Percentiles rank a stretch among this genome's conserved stretches.
Evolutionary conservation across 805 yeast genomes (phyloP).

Genomic region (Candida pseudofarinosa): DNA sequence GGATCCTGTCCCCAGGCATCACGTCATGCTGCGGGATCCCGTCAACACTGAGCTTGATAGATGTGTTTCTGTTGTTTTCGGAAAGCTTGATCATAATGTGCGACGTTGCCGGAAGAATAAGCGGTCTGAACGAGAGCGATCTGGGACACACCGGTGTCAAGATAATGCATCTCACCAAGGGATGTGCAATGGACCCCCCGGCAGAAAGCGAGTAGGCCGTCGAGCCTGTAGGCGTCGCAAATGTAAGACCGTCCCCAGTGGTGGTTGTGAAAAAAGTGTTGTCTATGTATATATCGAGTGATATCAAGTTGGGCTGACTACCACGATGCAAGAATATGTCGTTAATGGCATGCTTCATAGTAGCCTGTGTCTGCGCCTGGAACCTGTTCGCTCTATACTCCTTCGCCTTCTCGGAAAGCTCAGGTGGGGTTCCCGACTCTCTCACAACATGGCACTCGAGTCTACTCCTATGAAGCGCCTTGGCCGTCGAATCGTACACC

Average conservation of each 20-base stretch:
- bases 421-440: slow-evolving; percentile 2
- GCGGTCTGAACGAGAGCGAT: slow-evolving; percentile 84
- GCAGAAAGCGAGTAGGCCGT: slow-evolving; percentile 87
- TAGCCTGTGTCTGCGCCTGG: slow-evolving; percentile 14
- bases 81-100: slow-evolving; percentile 63
- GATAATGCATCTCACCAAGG: slow-evolving; percentile 75
- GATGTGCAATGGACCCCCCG: slow-evolving; percentile 93
- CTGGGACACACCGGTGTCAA: slow-evolving; percentile 91
- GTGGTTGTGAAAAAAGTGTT: slow-evolving; percentile 83
- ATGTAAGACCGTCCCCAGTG: slow-evolving; percentile 84
- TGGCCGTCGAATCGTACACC: slow-evolving; percentile 65
- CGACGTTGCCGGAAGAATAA: slow-evolving; percentile 74
- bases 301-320: slow-evolving; percentile 77
- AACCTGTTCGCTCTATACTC: slow-evolving; percentile 14
- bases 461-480: slow-evolving; percentile 72
- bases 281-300: slow-evolving; percentile 80
- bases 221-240: slow-evolving; percentile 92
- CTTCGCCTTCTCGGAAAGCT: slow-evolving; percentile 3
- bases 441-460: slow-evolving; percentile 66
- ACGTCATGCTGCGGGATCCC: slow-evolving; percentile 74
- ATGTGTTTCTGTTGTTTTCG: slow-evolving; percentile 39
- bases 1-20: slow-evolving; percentile 74
- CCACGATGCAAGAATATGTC: slow-evolving; percentile 89
- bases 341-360: slow-evolving; percentile 79
- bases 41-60: slow-evolving; percentile 66